Evolutionary conservation across 768 basidiomycete species (phyloP).

Genomic region (Leccinum fibrillosum): DNA sequence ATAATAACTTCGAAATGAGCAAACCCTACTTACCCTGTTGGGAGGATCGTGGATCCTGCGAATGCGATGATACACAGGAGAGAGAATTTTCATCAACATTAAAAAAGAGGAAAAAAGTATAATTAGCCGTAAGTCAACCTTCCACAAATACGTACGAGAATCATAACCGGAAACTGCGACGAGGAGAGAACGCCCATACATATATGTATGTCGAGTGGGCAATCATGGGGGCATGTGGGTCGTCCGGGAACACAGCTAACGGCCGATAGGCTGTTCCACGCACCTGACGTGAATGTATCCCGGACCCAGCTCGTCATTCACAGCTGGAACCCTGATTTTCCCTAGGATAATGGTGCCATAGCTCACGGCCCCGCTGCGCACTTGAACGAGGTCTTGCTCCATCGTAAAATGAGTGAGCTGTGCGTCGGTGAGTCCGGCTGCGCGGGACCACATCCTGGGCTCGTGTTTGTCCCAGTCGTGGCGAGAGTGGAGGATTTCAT

Average conservation of each 20-base stretch:
- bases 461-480: conserved; percentile 66
- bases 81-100: not conserved
- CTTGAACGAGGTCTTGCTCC: conserved; percentile 39
- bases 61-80: conserved; percentile 1
- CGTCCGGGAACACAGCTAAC: not conserved
- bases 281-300: conserved; percentile 74
- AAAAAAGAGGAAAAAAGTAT: conserved; percentile 1
- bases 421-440: conserved; percentile 46
- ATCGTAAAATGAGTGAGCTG: conserved; percentile 53
- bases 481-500: conserved; percentile 65
- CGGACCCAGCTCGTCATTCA: conserved; percentile 56
- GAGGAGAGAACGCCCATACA: conserved; percentile 7
- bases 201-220: not conserved
- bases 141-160: conserved; percentile 1
- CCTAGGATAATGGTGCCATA: conserved; percentile 75
- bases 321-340: conserved; percentile 68
- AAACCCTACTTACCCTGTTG: conserved; percentile 48
- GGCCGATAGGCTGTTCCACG: conserved; percentile 16
- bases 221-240: conserved; percentile 1
- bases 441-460: conserved; percentile 62
- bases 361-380: conserved; percentile 55
- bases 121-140: conserved; percentile 10
- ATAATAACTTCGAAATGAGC: not conserved
- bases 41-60: conserved; percentile 73
- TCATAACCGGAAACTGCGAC: conserved; percentile 5